These are phyloP conservation scores for Bacidia gigantensis DNA, from an alignment of 495 filamentous ascomycete genomes.

Conservation along the genomic window DNA sequence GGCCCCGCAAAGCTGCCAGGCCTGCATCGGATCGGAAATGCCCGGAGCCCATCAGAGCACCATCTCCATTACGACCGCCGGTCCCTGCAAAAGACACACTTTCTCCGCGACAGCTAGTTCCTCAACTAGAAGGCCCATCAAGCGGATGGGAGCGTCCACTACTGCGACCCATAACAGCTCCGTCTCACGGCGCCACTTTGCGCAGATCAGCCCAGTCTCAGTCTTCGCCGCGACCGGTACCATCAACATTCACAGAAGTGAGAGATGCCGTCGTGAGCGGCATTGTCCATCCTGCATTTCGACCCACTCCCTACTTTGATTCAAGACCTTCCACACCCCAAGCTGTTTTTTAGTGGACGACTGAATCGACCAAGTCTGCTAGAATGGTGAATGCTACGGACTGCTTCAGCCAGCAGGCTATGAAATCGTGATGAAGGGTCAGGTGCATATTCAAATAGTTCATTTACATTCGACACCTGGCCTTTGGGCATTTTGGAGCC, in stretches of 20 bases:
- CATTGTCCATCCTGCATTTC: conserved; percentile 10
- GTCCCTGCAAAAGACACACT: not conserved
- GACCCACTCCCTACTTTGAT: conserved; percentile 7
- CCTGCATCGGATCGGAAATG: not conserved
- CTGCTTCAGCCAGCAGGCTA: too few species aligned
- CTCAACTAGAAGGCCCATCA: not conserved
- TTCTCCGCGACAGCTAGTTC: not conserved
- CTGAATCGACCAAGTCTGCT: too few species aligned
- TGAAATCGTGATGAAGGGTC: too few species aligned
- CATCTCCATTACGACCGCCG: not conserved
- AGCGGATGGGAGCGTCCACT: not conserved
- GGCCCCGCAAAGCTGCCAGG: not conserved
- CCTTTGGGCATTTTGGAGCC: too few species aligned
- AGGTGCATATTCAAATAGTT: too few species aligned
- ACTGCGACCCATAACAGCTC: not conserved
- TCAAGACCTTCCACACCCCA: too few species aligned
- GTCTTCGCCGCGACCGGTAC: not conserved
- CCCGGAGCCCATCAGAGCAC: not conserved
- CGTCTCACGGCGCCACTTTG: not conserved
- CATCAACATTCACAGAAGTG: not conserved
- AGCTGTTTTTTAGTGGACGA: too few species aligned
- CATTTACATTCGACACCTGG: too few species aligned
- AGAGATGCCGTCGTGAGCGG: conserved; percentile 8
- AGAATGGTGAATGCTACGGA: too few species aligned
- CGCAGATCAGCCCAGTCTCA: not conserved